Conservation (phyloP, 192 early-diverging fungal genomes). For the Dispira simplex region DNA sequence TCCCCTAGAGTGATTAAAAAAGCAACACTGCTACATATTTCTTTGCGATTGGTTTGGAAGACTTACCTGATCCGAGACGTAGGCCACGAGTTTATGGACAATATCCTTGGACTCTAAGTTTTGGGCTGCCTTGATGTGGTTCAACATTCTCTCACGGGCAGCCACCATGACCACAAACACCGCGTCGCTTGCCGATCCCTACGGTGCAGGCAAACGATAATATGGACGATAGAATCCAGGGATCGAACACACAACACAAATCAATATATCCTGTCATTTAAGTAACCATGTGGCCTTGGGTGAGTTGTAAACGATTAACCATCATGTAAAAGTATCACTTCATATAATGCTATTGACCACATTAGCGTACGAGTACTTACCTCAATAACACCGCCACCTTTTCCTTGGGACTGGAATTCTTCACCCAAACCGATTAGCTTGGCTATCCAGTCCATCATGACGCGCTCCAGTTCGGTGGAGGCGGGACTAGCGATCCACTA, state of each 20-base stretch:
- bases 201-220: neutral
- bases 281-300: no score
- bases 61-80: conserved; percentile 37
- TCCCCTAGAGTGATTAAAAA: no score
- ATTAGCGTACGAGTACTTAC: neutral
- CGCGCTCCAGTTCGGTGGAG: conserved; percentile 41
- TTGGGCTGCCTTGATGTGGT: neutral
- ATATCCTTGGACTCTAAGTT: neutral
- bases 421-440: conserved; percentile 40
- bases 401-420: conserved; percentile 32
- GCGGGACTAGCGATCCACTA: conserved; percentile 36
- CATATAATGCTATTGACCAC: no score
- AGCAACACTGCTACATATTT: no score
- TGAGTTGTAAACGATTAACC: no score
- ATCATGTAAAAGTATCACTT: no score
- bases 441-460: conserved; percentile 45
- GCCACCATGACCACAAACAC: conserved; percentile 39
- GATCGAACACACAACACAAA: no score
- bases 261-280: no score
- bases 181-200: conserved; percentile 39
- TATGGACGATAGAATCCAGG: no score
- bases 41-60: no score
- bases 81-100: conserved; percentile 31
- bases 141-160: conserved; percentile 20
- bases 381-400: conserved; percentile 49